Percentiles rank a stretch among this genome's conserved stretches.
Conservation (phyloP, 2,329 filamentous ascomycete genomes). For the Neospermospora avenae region DNA sequence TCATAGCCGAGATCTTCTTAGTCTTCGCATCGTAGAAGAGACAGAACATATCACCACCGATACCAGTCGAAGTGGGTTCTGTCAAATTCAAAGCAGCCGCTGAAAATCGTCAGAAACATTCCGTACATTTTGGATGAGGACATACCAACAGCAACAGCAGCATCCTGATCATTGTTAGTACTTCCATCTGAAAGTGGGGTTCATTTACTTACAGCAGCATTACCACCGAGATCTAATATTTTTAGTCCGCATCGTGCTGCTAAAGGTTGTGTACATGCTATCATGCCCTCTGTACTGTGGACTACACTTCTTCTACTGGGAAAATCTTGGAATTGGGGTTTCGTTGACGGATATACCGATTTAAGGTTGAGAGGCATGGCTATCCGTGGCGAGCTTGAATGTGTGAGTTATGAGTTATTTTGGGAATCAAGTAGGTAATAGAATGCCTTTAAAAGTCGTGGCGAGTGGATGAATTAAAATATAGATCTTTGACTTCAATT, state of each 20-base stretch:
- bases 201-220: slow-evolving; percentile 70
- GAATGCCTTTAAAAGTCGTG: neutral
- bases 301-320: slow-evolving; percentile 85
- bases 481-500: no score
- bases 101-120: slow-evolving; percentile 34
- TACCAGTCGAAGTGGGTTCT: slow-evolving; percentile 88
- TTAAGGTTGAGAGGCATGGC: slow-evolving; percentile 34
- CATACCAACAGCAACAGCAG: slow-evolving; percentile 86
- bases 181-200: slow-evolving; percentile 12
- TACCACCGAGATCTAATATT: slow-evolving; percentile 82
- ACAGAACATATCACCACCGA: slow-evolving; percentile 97
- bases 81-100: slow-evolving; percentile 91
- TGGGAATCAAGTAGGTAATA: neutral
- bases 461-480: no score
- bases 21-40: slow-evolving; percentile 84
- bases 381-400: neutral
- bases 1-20: slow-evolving; percentile 79
- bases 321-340: slow-evolving; percentile 57
- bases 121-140: slow-evolving; percentile 15
- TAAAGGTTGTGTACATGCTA: slow-evolving; percentile 84
- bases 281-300: slow-evolving; percentile 88
- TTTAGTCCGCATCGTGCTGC: slow-evolving; percentile 85
- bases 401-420: slow-evolving; percentile 10
- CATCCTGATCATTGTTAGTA: slow-evolving; percentile 59
- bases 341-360: slow-evolving; percentile 31